Evolutionary conservation across 163 green algal species (phyloP), one percentile per base, ranked within the genome.

Genomic region (Chlamydomonas reinhardtii): DNA sequence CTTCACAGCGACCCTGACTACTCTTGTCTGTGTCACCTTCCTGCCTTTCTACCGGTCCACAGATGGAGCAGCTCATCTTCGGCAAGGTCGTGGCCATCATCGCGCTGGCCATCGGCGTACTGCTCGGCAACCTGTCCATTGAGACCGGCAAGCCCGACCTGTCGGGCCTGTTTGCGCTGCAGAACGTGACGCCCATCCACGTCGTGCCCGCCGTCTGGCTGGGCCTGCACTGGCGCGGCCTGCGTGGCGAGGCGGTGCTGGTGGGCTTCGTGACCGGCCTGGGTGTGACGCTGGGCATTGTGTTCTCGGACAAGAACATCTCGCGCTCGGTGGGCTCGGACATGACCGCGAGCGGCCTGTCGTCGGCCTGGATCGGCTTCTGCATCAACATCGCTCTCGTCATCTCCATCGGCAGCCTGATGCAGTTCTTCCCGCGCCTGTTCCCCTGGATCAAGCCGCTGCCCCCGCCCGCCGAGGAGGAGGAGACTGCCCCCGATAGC

Each of bases 171-270:
- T 91, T 93, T 61, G 82, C 83, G 15, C 83, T 92, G 34, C 87
- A 91, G 75, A 84, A 85, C 68, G 86, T 90, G 65, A 93, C 90
- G 2, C 90, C 90, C 70, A 93, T 93, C 78, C 90, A 93, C 73
- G 84, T 93, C 0, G 85, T 86, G 2, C 90, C 90, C 6, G 79
- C 85, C 24, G 90, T 92, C 37, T 93, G 90, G 90, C 88, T 93
- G 25, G 88, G 88, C 73, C 89, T 93, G 54, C 90, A 93, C 86
- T 93, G 90, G 90, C 88, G 88, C 43, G 83, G 78, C 24, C 83
- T 93, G 43, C 77, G 90, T 22, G 88, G 82, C 19, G 90, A 93
- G 80, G 85, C 90, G 1, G 90, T 91, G 0, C 68, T 82, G 3
- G 73, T 82, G 2, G 90, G 90, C 80, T 88, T 93, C 56, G 17